Base-by-base conservation (phyloP, 129 eudicot genomes). In the Calendula officinalis region DNA sequence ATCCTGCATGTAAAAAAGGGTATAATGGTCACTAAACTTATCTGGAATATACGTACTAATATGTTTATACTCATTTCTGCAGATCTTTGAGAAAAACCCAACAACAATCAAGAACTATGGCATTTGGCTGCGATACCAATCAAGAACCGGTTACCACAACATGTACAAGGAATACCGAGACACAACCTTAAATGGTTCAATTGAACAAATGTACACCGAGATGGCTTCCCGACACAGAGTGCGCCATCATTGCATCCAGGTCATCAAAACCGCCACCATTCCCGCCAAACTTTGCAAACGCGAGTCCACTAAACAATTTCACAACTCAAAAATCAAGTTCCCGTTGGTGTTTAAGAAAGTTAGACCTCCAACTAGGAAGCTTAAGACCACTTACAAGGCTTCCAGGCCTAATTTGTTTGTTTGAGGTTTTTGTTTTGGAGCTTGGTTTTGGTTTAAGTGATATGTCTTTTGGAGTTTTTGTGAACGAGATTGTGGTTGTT, bases 211-310 rank as follows among this genome's bases (percentile, higher is more conserved):
- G 87, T 82, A 82, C 76, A 74, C 78, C 7, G 87, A 82, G 75
- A 82, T 82, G 87, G 87, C 87, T 9, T 82, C 87, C 14, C 87
- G 87, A 33, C 87, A 82, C 76, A 66, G 87, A 34, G 87, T 82
- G 15, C 76, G 87, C 35, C 75, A 70, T 15, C 81, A 69, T 11
- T 76, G 86, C 82, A 81, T 81, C 58, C 86, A 81, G 79, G 75
- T 82, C 78, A 82, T 82, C 43, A 82, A 82, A 60, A 82, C 87
- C 0, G 87, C 83, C 38, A 82, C 83, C n/a, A 75, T 82, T 15
- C 83, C 87, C 0, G 87, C 82, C 17, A 74, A 77, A 52, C 81
- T 82, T 8, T 82, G 87, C 83, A 82, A 82, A 69, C 74, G 87
- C 60, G 87, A 82, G 68, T 77, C 80, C 69, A 69, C 83, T 3